Base-by-base conservation (phyloP, 805 yeast genomes). In the Candida tammaniensis region DNA sequence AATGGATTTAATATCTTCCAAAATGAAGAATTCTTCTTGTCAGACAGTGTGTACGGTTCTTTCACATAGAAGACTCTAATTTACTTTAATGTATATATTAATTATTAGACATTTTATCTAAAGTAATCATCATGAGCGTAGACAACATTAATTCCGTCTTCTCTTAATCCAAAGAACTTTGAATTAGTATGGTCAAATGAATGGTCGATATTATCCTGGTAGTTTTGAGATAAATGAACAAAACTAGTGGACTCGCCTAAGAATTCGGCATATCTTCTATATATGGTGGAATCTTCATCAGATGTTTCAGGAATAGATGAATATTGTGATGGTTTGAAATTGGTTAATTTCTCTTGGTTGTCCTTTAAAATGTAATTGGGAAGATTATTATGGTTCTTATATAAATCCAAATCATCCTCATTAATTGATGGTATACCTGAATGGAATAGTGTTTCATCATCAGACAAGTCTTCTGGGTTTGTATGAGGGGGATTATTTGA, bases 41-140 rank as follows among this genome's bases (percentile, higher is more conserved):
- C 31, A 13, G 39, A 31, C 20, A 17, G 34, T 15, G n/a, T 31
- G 8, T 22, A 24, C n/a, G 28, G 22, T 23, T n/a, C 27, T 7
- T 24, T 31, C 5, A 23, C 24, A 10, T 26, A 15, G 28, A 20
- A 20, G 23, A 8, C 8, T 20, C 10, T 11, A 20, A 20, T 8
- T 7, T 10, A 7, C 10, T 20, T 20, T 20, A 20, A 20, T 20
- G 13, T 23, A n/a, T 23, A 23, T 8, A 9, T 23, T 6, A n/a
- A n/a, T n/a, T n/a, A n/a, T 9, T n/a, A 6, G n/a, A 23, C 13
- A 9, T 25, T 7, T 27, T 14, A 38, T 17, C 27, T 30, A 20
- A 42, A 39, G 24, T 42, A 42, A 27, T 42, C 40, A 32, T 42
- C 46, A 11, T 42, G 39, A 10, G 35, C 40, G 4, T 27, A 14